Evolutionary conservation across 2,329 filamentous ascomycete species (phyloP).

Genomic region (Fusarium begoniae): DNA sequence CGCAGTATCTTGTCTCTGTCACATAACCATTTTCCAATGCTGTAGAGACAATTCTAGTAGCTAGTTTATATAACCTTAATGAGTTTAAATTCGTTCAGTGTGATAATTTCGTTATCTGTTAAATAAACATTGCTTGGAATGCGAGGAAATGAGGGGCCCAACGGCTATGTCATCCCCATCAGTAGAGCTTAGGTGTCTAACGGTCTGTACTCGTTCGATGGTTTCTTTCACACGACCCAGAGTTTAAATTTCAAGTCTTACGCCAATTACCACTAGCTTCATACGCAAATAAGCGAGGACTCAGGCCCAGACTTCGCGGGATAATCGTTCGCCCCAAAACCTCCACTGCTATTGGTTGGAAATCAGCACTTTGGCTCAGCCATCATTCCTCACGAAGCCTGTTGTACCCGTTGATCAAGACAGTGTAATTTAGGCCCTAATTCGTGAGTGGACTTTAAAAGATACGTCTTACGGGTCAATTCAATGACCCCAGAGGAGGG

Average conservation of each 20-base stretch:
- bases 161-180: no score
- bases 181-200: no score
- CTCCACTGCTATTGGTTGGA: background rate
- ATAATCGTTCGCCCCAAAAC: rapidly evolving
- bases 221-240: background rate
- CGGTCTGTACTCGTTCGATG: rapidly evolving
- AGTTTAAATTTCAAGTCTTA: background rate
- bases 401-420: rapidly evolving
- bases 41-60: rapidly evolving
- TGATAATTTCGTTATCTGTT: rapidly evolving
- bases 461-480: background rate
- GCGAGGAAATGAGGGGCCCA: rapidly evolving
- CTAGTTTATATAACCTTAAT: rapidly evolving
- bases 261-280: no score
- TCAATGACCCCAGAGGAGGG: no score
- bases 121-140: background rate
- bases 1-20: background rate
- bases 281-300: background rate
- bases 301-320: rapidly evolving
- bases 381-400: background rate
- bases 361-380: background rate
- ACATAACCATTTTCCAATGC: no score
- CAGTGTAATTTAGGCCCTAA: background rate
- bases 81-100: rapidly evolving
- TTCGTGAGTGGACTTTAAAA: rapidly evolving